Conservation (phyloP, 2,329 filamentous ascomycete species). For the Fusarium tjaetaba region DNA sequence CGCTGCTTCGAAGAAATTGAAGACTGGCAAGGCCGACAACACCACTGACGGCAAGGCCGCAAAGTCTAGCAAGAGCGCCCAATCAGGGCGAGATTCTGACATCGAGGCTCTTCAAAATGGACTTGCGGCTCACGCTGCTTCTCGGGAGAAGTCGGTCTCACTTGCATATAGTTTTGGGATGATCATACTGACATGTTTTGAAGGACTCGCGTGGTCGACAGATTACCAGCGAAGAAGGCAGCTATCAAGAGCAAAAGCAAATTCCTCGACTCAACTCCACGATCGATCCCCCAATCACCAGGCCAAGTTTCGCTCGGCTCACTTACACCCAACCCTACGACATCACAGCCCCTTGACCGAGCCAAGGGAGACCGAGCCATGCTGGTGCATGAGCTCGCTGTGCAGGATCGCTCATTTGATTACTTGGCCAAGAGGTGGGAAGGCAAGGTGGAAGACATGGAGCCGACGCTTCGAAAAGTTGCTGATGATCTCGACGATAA, state of each 20-base stretch:
- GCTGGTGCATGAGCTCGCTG: constrained; percentile 70
- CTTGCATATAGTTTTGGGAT: constrained; percentile 14
- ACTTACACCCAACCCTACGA: constrained; percentile 60
- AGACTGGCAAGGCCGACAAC: constrained; percentile 47
- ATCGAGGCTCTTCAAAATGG: constrained; percentile 60
- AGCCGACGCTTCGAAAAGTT: constrained; percentile 65
- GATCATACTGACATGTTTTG: constrained; percentile 42
- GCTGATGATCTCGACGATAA: constrained; percentile 60
- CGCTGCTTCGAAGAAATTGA: constrained; percentile 33
- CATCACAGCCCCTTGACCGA: constrained; percentile 62
- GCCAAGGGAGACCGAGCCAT: constrained; percentile 63
- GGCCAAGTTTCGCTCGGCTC: constrained; percentile 65
- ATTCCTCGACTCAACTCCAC: constrained; percentile 52
- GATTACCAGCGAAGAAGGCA: constrained; percentile 48
- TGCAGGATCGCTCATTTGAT: constrained; percentile 60
- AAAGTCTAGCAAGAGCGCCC: constrained; percentile 48
- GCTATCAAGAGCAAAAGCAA: constrained; percentile 55
- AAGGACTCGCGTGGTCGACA: constrained; percentile 51
- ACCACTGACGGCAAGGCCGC: constrained; percentile 44
- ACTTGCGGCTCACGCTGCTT: constrained; percentile 49
- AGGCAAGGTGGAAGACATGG: constrained; percentile 64
- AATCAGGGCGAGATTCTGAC: constrained; percentile 59
- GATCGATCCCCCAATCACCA: constrained; percentile 63
- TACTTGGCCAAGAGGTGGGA: constrained; percentile 62
- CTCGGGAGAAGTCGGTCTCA: constrained; percentile 49